A percentile compares a stretch with the other conserved stretches of the same genome.
These are phyloP conservation scores for Brassica hybrid DNA, from an alignment of 441 rosid genomes.

Conservation along the genomic window DNA sequence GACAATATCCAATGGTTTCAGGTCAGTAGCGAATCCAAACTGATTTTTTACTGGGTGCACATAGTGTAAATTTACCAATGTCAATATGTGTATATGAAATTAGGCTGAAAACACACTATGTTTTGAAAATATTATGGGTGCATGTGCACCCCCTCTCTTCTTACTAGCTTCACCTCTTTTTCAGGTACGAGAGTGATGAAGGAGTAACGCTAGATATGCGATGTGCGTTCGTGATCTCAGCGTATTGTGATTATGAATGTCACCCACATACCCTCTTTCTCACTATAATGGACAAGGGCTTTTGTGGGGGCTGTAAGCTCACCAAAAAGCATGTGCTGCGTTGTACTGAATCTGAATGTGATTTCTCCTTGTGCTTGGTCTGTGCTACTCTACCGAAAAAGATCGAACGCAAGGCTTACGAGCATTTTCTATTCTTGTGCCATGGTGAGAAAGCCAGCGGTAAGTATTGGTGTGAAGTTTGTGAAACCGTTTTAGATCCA, in stretches of 20 bases:
- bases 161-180: not conserved
- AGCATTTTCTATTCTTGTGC: constrained; percentile 8
- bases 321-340: not conserved
- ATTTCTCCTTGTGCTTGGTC: not conserved
- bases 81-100: too few species aligned
- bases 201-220: not conserved
- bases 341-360: constrained; percentile 12
- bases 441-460: constrained; percentile 5
- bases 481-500: constrained; percentile 20
- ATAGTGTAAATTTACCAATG: too few species aligned
- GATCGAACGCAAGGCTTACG: constrained; percentile 11
- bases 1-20: constrained; percentile 15
- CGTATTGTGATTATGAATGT: not conserved
- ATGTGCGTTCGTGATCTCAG: not conserved
- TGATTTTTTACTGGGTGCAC: too few species aligned
- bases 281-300: not conserved
- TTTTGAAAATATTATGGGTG: too few species aligned
- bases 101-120: too few species aligned
- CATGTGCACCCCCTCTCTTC: too few species aligned
- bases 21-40: not conserved
- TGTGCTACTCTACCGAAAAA: constrained; percentile 26
- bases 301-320: constrained; percentile 4
- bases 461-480: constrained; percentile 33
- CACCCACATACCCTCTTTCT: constrained; percentile 28
- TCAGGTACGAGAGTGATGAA: constrained; percentile 8